Percentiles rank a stretch among this genome's conserved stretches.
phyloP scores from a whole-genome alignment of 495 filamentous ascomycete genomes.

The Talaromyces ruber region DNA sequence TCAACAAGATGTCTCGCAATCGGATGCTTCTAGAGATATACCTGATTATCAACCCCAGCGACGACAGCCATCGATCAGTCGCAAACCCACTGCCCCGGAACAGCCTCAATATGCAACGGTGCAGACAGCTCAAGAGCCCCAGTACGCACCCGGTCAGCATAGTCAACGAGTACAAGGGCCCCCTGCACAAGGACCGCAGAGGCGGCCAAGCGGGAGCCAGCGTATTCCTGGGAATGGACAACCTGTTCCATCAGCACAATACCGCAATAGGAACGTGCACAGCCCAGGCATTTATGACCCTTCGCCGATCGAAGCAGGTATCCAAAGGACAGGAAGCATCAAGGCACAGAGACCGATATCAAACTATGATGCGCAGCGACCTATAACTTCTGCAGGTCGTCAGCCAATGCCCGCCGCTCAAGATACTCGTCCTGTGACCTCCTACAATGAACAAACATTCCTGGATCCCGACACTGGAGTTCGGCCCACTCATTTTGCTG shows the following conservation, averaged over 20 bases:
- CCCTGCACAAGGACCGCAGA: neutral
- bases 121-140: slow-evolving; percentile 1
- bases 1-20: neutral
- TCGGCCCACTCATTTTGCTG: slow-evolving; percentile 5
- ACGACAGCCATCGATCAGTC: neutral
- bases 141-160: slow-evolving; percentile 1
- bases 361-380: neutral
- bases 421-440: neutral
- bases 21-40: neutral
- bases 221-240: neutral
- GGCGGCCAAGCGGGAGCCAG: neutral
- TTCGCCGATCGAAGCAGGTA: neutral
- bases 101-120: slow-evolving; percentile 8
- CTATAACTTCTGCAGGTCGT: neutral
- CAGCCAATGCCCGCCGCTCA: neutral
- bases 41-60: neutral
- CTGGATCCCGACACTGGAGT: neutral
- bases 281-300: neutral
- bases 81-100: neutral
- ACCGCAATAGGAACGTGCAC: neutral
- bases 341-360: neutral
- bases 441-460: neutral
- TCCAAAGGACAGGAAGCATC: neutral
- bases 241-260: neutral
- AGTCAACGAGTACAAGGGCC: neutral